These are phyloP conservation scores for Eucalyptus marginata DNA, from an alignment of 345 rosid genomes.

Conservation along the genomic window DNA sequence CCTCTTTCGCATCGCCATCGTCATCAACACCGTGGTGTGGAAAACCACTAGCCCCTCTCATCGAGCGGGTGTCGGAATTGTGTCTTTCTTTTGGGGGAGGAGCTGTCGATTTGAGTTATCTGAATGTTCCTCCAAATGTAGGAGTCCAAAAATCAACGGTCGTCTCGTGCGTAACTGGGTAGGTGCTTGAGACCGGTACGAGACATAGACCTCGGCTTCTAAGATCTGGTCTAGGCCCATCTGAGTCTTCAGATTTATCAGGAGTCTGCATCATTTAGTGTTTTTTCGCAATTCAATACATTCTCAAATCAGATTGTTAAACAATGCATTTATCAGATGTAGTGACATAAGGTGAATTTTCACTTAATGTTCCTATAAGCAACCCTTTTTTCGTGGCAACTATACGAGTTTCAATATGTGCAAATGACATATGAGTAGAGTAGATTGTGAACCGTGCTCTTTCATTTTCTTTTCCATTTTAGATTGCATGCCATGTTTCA, in stretches of 20 bases:
- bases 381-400: neutral
- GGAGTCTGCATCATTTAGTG: constrained; percentile 15
- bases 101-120: constrained; percentile 19
- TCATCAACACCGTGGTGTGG: neutral
- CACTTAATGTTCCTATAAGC: neutral
- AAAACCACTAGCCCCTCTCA: neutral
- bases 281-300: neutral
- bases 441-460: neutral
- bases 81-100: neutral
- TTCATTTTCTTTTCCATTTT: neutral
- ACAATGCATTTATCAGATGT: neutral
- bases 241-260: constrained; percentile 44
- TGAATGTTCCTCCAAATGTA: constrained; percentile 92
- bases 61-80: neutral
- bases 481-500: neutral
- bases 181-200: constrained; percentile 86
- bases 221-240: constrained; percentile 75
- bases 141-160: constrained; percentile 89
- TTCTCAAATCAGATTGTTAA: neutral
- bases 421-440: neutral
- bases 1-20: neutral
- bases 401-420: neutral
- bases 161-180: constrained; percentile 78
- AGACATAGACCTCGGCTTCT: constrained; percentile 87
- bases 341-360: neutral